These are phyloP conservation scores for Sugiyamaella mastotermitis DNA, from an alignment of 805 yeast genomes.

Conservation along the genomic window DNA sequence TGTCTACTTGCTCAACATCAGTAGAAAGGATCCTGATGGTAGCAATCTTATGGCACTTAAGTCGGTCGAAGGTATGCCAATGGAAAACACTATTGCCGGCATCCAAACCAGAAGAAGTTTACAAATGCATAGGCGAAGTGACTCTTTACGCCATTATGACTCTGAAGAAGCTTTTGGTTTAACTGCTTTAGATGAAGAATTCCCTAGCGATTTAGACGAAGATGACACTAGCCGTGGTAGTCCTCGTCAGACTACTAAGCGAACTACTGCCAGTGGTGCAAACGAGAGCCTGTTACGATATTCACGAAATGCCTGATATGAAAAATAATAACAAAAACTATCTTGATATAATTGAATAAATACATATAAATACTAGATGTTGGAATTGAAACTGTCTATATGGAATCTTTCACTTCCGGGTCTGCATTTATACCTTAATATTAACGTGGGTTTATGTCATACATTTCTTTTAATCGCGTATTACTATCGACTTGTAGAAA, in stretches of 20 bases:
- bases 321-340: too few species aligned
- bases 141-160: constrained; percentile 25
- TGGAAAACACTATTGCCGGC: constrained; percentile 80
- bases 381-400: too few species aligned
- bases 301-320: too few species aligned
- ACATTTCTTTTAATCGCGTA: too few species aligned
- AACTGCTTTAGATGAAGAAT: constrained; percentile 28
- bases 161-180: constrained; percentile 32
- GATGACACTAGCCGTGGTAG: constrained; percentile 4
- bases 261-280: neutral
- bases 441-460: too few species aligned
- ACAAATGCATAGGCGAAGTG: constrained; percentile 47
- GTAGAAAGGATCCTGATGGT: constrained; percentile 43
- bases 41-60: constrained; percentile 37
- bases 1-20: constrained; percentile 72
- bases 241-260: neutral
- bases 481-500: too few species aligned
- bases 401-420: too few species aligned
- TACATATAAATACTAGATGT: too few species aligned
- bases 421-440: too few species aligned
- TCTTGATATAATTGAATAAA: too few species aligned
- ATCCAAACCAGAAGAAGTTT: constrained; percentile 71
- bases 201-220: constrained; percentile 1
- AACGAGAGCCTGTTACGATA: neutral
- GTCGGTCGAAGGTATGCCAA: constrained; percentile 64